Conservation (phyloP, 345 rosid species). For the Arabidopsis thaliana region TAIR10.1 NC_003076.8:1996001-1996500, state of each 20-base stretch:
- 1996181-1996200: not conserved
- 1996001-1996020: no score
- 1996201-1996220: not conserved
- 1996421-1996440: not conserved
- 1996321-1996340: slow-evolving; percentile 6
- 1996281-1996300: slow-evolving; percentile 23
- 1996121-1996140: no score
- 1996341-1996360: not conserved
- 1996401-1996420: slow-evolving; percentile 21
- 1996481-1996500: slow-evolving; percentile 45
- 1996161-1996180: slow-evolving; percentile 1
- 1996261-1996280: slow-evolving; percentile 43
- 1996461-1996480: slow-evolving; percentile 43
- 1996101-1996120: no score
- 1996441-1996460: slow-evolving; percentile 40
- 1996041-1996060: no score
- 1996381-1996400: slow-evolving; percentile 27
- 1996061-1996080: no score
- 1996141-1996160: not conserved
- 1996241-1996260: slow-evolving; percentile 4
- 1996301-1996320: slow-evolving; percentile 37
- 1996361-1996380: slow-evolving; percentile 15
- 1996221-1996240: not conserved
- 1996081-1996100: no score
- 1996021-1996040: no score